Percentiles rank a stretch among this genome's conserved stretches.
These are phyloP conservation scores for Trametes pubescens DNA, from an alignment of 1,284 basidiomycete genomes.

Conservation along the genomic window DNA sequence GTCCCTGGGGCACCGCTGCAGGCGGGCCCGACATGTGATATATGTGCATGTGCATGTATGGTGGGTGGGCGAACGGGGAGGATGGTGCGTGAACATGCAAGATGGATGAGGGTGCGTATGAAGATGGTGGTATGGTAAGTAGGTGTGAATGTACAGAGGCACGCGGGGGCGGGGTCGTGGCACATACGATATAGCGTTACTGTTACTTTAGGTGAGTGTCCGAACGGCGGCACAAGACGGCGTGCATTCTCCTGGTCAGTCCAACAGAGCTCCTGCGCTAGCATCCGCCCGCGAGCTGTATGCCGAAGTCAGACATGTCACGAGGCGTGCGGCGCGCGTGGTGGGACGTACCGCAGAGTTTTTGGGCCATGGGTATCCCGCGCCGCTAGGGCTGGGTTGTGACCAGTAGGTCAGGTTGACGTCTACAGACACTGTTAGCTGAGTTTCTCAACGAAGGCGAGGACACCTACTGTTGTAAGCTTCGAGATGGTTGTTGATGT, in stretches of 20 bases:
- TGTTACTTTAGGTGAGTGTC: constrained; percentile 33
- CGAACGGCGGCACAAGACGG: constrained; percentile 21
- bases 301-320: neutral
- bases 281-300: constrained; percentile 26
- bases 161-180: constrained; percentile 12
- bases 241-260: constrained; percentile 19
- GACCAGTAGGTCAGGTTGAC: constrained; percentile 42
- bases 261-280: constrained; percentile 21
- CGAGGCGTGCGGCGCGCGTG: no score
- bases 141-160: constrained; percentile 21
- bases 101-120: neutral
- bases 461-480: constrained; percentile 45
- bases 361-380: constrained; percentile 44
- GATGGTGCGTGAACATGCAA: neutral
- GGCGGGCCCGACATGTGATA: neutral
- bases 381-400: constrained; percentile 32
- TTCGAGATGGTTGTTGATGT: constrained; percentile 48
- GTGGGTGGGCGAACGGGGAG: neutral
- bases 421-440: constrained; percentile 27
- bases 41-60: constrained; percentile 14
- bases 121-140: constrained; percentile 11
- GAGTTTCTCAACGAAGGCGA: neutral
- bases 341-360: constrained; percentile 37
- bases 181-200: constrained; percentile 31
- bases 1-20: constrained; percentile 15